Evolutionary conservation across 2,329 filamentous ascomycete species (phyloP), one percentile per base, ranked within the genome.

Genomic region (Sporothrix brunneoviolacea): DNA sequence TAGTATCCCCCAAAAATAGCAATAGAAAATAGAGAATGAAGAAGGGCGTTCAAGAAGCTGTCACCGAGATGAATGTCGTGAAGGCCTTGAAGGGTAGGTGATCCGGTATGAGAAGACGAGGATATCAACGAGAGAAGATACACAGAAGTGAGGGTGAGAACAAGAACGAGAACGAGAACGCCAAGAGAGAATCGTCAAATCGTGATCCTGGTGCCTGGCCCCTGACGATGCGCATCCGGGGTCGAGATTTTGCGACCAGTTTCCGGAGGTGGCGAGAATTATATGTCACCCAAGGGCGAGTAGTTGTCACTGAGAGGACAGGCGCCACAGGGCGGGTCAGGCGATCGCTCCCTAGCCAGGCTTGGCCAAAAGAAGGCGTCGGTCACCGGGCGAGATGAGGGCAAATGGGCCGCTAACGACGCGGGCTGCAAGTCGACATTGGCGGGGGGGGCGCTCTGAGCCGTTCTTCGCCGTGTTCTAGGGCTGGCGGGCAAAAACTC

Each of bases 361-460:
- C 47, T 50, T 53, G 42, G 24, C 51, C 42, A 22, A 50, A 50
- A 43, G 3, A 21, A 27, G 42, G 24, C 35, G 15, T 52, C 45
- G 50, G 45, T 49, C 27, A 52, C 21, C 33, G 22, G 43, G 21
- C 24, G 16, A 38, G 22, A 36, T 43, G 27, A 43, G 24, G 41
- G 21, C 38, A 19, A 27, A 27, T 19, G 24, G n/a, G 43, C 43
- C 33, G 43, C 42, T 45, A 45, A 33, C 6, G n/a, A 9, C 4
- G 37, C 18, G 27, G 12, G 10, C 13, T 42, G 16, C 40, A 42
- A 19, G 28, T 24, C 27, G 27, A 32, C 27, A 43, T 41, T 40
- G 19, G 19, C 8, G 19, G 18, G 36, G 5, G 15, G 19, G 16
- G 24, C 16, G 37, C 15, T 13, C 5, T n/a, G n/a, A n/a, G n/a